Evolutionary conservation across 257 asterid species (phyloP).

Genomic region (Gentiana straminea): DNA sequence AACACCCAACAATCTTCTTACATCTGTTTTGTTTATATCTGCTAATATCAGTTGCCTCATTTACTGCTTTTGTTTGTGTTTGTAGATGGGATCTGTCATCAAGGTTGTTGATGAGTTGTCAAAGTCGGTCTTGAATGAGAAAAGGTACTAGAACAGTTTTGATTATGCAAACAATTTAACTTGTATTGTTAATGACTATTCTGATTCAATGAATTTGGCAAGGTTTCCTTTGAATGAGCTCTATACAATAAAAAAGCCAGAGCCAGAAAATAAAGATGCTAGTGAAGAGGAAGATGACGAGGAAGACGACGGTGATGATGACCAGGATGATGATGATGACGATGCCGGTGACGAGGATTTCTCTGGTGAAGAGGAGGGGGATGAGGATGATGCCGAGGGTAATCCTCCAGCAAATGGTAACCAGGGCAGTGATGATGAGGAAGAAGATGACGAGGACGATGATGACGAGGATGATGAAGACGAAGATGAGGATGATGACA

Average conservation of each 20-base stretch:
- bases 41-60: neutral
- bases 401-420: conserved; percentile 48
- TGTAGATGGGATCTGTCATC: conserved; percentile 44
- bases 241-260: conserved; percentile 27
- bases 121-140: conserved; percentile 13
- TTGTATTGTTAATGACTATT: neutral
- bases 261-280: conserved; percentile 42
- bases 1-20: no score
- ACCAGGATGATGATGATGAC: conserved; percentile 36
- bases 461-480: conserved; percentile 26
- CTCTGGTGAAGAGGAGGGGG: conserved; percentile 67
- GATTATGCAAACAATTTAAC: neutral
- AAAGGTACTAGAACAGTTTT: conserved; percentile 28
- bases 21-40: no score
- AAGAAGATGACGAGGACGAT: conserved; percentile 11
- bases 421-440: conserved; percentile 47
- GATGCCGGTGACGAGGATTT: conserved; percentile 81
- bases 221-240: conserved; percentile 59
- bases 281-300: conserved; percentile 64
- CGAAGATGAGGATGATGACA: conserved; percentile 30
- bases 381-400: conserved; percentile 47
- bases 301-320: conserved; percentile 50
- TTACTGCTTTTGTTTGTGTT: neutral
- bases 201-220: neutral
- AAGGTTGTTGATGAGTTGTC: conserved; percentile 24